Evolutionary conservation across 257 asterid species (phyloP), one percentile per base, ranked within the genome.

Genomic region (Solanum dulcamara): DNA sequence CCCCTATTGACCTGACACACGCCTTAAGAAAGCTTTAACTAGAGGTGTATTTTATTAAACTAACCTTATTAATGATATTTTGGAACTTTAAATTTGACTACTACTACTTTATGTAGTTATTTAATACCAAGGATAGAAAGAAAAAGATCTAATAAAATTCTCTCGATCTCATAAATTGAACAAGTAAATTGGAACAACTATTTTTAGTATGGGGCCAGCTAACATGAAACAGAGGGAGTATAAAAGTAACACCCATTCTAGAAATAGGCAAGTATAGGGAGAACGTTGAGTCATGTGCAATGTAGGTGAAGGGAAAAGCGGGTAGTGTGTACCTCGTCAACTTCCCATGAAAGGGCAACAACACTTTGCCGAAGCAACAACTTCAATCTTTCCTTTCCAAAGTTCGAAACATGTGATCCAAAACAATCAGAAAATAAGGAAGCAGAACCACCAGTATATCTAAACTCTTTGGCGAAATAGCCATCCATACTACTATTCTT

Each of bases 311-410:
- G 86, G 22, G 62, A 42, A 59, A 17, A 22, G 35, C 14, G 26
- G 37, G 7, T 64, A 40, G 50, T 11, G 55, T 72, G 66, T 90
- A 95, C 99, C 96, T 94, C 97, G 37, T 96, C 96, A 81, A 94
- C 92, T 91, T 94, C 99, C 79, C 85, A 84, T 4, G 92, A 71
- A 88, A 96, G 94, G 74, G 90, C 67, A 86, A 71, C 72, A 83
- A 90, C 93, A 87, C 98, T 88, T 84, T 92, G 91, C 81, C 90
- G 89, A 85, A 95, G 92, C 89, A 93, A 59, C 20, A 92, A 85
- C 81, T 86, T 90, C 80, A 95, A 86, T 83, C 93, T 92, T 83
- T 92, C 95, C 85, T 46, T 94, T 86, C 86, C 87, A 60, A 70
- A 85, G 37, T 93, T 96, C 1, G 96, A 88, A 85, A 94, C 88